These are phyloP conservation scores for Fusarium circinatum DNA, from an alignment of 2,329 filamentous ascomycete genomes.

Conservation along the genomic window DNA sequence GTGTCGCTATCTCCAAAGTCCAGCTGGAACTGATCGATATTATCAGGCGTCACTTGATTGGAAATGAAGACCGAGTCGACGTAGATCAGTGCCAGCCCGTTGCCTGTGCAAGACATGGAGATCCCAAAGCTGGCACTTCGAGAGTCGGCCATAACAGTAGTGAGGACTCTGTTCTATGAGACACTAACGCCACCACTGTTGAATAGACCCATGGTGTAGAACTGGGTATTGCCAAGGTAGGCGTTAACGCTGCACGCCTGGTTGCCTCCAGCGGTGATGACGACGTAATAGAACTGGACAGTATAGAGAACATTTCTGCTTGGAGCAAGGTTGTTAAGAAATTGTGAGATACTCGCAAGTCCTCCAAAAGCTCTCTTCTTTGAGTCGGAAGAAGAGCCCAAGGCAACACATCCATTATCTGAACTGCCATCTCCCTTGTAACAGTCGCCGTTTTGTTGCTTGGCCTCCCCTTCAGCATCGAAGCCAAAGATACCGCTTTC, in stretches of 20 bases:
- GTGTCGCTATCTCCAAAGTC: neutral
- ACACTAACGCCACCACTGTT: neutral
- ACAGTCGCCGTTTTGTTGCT: neutral
- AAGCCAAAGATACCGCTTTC: neutral
- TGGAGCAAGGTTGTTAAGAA: neutral
- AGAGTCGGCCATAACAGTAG: neutral
- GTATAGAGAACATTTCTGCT: conserved; percentile 9
- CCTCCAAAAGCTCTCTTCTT: neutral
- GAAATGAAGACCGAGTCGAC: conserved; percentile 23
- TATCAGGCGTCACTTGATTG: conserved; percentile 14
- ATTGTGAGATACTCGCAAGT: conserved; percentile 4
- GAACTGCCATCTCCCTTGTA: neutral
- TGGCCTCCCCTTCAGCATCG: neutral
- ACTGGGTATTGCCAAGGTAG: neutral
- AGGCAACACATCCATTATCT: neutral
- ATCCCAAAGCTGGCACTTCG: conserved; percentile 9
- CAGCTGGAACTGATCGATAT: conserved; percentile 7
- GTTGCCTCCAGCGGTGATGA: neutral
- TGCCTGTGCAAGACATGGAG: neutral
- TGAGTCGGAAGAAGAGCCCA: neutral
- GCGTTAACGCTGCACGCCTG: neutral
- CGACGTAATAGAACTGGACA: conserved; percentile 18
- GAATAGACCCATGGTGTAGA: neutral
- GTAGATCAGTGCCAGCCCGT: neutral
- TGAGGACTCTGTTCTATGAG: conserved; percentile 10